Conservation (phyloP, 2,329 filamentous ascomycete genomes). For the Claviceps fusiformis region DNA sequence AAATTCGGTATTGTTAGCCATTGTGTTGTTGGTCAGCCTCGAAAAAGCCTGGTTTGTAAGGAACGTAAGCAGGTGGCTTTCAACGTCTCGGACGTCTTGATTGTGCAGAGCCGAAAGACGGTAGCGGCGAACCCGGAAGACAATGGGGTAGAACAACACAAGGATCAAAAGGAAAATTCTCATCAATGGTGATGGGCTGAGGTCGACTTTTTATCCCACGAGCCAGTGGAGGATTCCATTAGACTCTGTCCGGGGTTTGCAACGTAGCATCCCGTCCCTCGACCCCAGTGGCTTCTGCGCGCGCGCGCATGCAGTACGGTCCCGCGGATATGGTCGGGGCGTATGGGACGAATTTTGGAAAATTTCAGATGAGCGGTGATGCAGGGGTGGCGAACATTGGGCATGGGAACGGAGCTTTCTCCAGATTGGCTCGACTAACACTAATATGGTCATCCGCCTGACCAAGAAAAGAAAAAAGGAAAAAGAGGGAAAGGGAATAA, state of each 20-base stretch:
- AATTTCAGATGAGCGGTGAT: background rate
- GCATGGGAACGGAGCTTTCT: background rate
- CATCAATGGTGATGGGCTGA: background rate
- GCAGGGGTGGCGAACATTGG: conserved; percentile 1
- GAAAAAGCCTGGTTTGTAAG: background rate
- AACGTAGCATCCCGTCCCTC: conserved; percentile 1
- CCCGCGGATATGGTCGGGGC: background rate
- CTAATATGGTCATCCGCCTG: background rate
- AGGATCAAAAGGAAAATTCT: background rate
- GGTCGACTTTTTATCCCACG: conserved; percentile 6
- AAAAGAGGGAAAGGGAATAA: background rate
- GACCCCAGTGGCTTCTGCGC: background rate
- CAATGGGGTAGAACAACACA: conserved; percentile 2
- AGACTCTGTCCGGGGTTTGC: background rate
- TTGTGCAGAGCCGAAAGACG: background rate
- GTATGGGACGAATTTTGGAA: background rate
- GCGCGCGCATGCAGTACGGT: background rate
- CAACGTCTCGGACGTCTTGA: background rate
- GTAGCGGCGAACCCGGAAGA: background rate
- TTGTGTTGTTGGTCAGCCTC: conserved; percentile 1
- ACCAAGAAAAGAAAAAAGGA: background rate
- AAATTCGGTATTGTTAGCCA: conserved; percentile 7
- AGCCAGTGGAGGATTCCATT: conserved; percentile 1
- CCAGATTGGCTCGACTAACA: background rate
- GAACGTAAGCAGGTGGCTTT: background rate